Percentiles rank a stretch among this genome's conserved stretches.
phyloP scores from a whole-genome alignment of 2,329 filamentous ascomycete genomes.

The Pseudocercospora ulei region DNA sequence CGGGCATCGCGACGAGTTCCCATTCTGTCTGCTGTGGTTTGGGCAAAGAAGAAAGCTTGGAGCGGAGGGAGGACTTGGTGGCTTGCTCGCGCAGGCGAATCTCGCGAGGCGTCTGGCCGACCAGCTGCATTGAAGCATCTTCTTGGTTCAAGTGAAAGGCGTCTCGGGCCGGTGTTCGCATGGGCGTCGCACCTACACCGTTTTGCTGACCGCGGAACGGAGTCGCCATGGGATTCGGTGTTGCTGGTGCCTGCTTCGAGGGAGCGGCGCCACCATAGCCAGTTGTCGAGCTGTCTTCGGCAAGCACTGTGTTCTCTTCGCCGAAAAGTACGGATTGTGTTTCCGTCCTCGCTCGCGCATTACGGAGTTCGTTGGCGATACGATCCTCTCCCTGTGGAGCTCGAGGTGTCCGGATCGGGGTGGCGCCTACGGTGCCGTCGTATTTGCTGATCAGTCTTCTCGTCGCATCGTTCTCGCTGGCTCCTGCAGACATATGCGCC shows the following conservation, averaged over 20 bases:
- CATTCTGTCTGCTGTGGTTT: conserved; percentile 89
- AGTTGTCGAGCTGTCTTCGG: conserved; percentile 71
- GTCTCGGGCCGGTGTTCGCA: conserved; percentile 73
- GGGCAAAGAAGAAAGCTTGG: conserved; percentile 69
- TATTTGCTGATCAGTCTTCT: conserved; percentile 82
- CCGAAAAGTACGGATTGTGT: conserved; percentile 89
- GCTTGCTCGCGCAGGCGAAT: conserved; percentile 61
- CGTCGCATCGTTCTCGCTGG: conserved; percentile 75
- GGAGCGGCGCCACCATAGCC: conserved; percentile 80
- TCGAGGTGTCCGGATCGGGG: conserved; percentile 83
- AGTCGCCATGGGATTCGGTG: conserved; percentile 90
- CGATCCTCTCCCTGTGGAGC: conserved; percentile 88
- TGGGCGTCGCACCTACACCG: conserved; percentile 62
- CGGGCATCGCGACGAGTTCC: conserved; percentile 75
- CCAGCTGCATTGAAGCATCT: conserved; percentile 54
- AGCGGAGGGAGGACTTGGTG: conserved; percentile 57
- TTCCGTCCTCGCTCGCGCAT: conserved; percentile 82
- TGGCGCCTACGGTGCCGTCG: conserved; percentile 64
- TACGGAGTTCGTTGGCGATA: conserved; percentile 91
- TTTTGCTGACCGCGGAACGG: conserved; percentile 54
- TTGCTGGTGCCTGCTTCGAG: conserved; percentile 69
- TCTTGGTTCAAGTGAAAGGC: conserved; percentile 72
- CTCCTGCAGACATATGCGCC: conserved; percentile 63
- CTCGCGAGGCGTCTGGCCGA: conserved; percentile 67
- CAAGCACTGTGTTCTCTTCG: conserved; percentile 82